phyloP scores from a whole-genome alignment of 352 stramenopile genomes.

The Plasmopara viticola region DNA sequence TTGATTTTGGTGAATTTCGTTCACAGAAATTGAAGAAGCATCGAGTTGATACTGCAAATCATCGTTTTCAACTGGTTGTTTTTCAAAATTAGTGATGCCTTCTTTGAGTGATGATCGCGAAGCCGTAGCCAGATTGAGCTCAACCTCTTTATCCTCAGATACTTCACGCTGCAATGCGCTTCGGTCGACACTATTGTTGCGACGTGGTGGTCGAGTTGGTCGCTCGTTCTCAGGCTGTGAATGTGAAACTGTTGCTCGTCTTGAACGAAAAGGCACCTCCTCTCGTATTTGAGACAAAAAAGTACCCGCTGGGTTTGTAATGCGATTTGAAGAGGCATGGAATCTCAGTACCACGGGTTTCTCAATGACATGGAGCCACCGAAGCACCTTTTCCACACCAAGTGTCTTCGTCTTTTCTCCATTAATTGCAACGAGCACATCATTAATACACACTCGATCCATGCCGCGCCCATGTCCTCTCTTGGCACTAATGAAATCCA shows the following conservation, averaged over 20 bases:
- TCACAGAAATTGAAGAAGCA: background rate
- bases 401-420: slow-evolving; percentile 70
- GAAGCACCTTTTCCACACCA: slow-evolving; percentile 67
- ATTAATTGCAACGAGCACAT: slow-evolving; percentile 78
- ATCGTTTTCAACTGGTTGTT: slow-evolving; percentile 15
- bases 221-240: slow-evolving; percentile 36
- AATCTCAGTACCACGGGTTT: slow-evolving; percentile 74
- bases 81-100: slow-evolving; percentile 16
- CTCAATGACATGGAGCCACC: slow-evolving; percentile 70
- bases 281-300: slow-evolving; percentile 20
- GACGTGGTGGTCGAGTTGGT: slow-evolving; percentile 18
- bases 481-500: slow-evolving; percentile 53
- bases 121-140: background rate
- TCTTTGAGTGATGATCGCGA: slow-evolving; percentile 19
- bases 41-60: slow-evolving; percentile 8
- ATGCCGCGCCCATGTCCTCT: slow-evolving; percentile 62
- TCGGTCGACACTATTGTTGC: slow-evolving; percentile 29
- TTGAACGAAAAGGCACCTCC: slow-evolving; percentile 9
- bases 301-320: slow-evolving; percentile 24
- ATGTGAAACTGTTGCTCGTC: slow-evolving; percentile 18
- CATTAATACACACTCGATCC: slow-evolving; percentile 70
- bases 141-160: slow-evolving; percentile 18
- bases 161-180: slow-evolving; percentile 5
- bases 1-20: slow-evolving; percentile 19
- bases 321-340: slow-evolving; percentile 67